A percentile compares a stretch with the other conserved stretches of the same genome.
Conservation (phyloP, 331 rosid genomes). For the Malus hybrid region DNA sequence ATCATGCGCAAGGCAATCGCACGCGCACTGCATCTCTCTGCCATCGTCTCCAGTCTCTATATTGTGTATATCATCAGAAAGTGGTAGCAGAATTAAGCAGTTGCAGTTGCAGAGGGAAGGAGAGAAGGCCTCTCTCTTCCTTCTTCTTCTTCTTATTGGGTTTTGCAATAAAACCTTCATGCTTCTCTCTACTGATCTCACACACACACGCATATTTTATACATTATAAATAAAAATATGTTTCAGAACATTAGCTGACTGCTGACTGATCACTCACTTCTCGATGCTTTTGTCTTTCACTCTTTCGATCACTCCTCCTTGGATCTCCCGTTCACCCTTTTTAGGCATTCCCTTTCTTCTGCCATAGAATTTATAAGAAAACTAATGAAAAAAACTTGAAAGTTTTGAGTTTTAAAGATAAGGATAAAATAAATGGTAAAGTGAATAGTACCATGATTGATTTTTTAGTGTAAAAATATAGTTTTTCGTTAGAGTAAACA, state of each 20-base stretch:
- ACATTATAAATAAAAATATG: too few relatives aligned
- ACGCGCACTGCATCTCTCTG: slow-evolving; percentile 28
- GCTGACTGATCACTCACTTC: slow-evolving; percentile 11
- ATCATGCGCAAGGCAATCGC: slow-evolving; percentile 57
- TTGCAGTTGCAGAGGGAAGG: too few relatives aligned
- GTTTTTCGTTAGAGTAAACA: too few relatives aligned
- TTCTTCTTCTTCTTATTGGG: slow-evolving; percentile 1
- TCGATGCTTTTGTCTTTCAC: slow-evolving; percentile 34
- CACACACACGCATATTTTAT: too few relatives aligned
- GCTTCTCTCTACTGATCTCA: not conserved
- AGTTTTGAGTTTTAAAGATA: too few relatives aligned
- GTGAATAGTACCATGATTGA: slow-evolving; percentile 1
- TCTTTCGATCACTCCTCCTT: slow-evolving; percentile 23
- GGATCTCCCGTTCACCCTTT: slow-evolving; percentile 52
- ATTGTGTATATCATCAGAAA: not conserved
- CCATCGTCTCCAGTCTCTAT: not conserved
- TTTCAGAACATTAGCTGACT: not conserved
- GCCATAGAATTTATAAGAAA: not conserved
- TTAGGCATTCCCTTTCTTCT: slow-evolving; percentile 28
- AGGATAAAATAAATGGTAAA: too few relatives aligned
- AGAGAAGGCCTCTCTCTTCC: not conserved
- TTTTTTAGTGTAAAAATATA: slow-evolving; percentile 2
- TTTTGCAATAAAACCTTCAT: slow-evolving; percentile 27
- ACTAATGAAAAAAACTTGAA: not conserved
- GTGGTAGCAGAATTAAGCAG: not conserved